Conservation (phyloP, 768 basidiomycete species). For the Auriculariales sp. region DNA sequence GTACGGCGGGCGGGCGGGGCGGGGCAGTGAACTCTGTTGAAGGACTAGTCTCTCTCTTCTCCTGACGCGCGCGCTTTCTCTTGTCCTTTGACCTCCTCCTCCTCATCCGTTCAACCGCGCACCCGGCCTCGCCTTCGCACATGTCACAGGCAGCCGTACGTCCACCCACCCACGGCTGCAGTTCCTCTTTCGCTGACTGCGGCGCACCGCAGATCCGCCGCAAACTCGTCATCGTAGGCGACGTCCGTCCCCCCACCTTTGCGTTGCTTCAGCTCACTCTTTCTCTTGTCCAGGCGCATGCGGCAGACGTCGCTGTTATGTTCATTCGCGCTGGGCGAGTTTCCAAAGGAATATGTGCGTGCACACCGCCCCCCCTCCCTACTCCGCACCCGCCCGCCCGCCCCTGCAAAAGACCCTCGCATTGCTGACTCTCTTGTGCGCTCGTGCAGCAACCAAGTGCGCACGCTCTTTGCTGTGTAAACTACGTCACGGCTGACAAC, state of each 20-base stretch:
- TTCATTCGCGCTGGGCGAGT: constrained; percentile 87
- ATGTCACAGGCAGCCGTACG: not conserved
- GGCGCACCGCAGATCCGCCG: constrained; percentile 66
- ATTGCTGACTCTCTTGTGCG: no score
- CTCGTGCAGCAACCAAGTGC: constrained; percentile 43
- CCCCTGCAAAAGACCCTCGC: no score
- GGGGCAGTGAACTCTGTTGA: no score
- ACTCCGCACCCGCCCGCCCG: no score
- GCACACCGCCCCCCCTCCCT: not conserved
- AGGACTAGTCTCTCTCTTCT: no score
- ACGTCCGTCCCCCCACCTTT: constrained; percentile 36
- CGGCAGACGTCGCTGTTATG: constrained; percentile 83
- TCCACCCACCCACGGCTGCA: no score
- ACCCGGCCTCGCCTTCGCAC: no score
- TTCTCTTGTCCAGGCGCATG: constrained; percentile 58
- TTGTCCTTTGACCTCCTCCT: no score
- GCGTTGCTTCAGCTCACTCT: constrained; percentile 3
- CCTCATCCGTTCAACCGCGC: no score
- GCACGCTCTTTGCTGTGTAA: constrained; percentile 16
- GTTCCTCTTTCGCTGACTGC: not conserved
- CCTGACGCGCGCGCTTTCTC: no score
- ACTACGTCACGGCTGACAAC: not conserved
- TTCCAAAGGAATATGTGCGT: constrained; percentile 90
- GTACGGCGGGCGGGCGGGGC: no score
- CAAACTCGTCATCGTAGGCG: constrained; percentile 93